Evolutionary conservation across 257 asterid species (phyloP), one percentile per base, ranked within the genome.

Genomic region (Solanum bukasovii): DNA sequence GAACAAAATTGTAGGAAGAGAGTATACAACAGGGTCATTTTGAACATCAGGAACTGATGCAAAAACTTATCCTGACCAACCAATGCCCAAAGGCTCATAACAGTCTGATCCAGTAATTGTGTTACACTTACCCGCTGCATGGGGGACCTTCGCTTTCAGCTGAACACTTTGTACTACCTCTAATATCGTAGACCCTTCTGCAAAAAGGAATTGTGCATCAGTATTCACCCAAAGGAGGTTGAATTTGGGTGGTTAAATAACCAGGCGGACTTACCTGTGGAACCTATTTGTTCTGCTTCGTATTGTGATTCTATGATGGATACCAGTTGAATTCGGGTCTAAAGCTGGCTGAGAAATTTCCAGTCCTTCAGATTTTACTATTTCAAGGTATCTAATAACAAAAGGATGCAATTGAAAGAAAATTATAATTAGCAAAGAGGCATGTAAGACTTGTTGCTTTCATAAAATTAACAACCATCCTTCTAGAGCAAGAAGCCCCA

Each of bases 331-430:
- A 92, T 97, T 94, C 67, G 99, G 99, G 93, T 96, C 99, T 92
- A 97, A 91, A 87, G 99, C 99, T 33, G 99, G 99, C 94, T 97
- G 99, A 79, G 99, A 97, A 90, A 97, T 96, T 88, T 96, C 99
- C 27, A 97, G 93, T 37, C 99, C 98, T 93, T 90, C 95, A 16
- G 98, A 92, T 91, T 92, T 96, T 49, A 97, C 93, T 42, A 97
- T 96, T 87, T 92, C 90, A 85, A 97, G 93, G 88, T 97, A 97
- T 93, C 99, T 96, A 88, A 86, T 18, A 71, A 46, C 31, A 42
- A 49, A 35, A 42, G 7, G 33, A 14, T 65, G 34, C 42, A 27
- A 38, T 18, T 31, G 37, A 68, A 71, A 23, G 82, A 71, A 14
- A 33, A 5, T 23, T 46, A 72, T 18, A 72, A 49, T 72, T 13